Percentiles rank a stretch among this genome's conserved stretches.
phyloP scores from a whole-genome alignment of 1,284 basidiomycete species.

The Heliocybe sulcata region DNA sequence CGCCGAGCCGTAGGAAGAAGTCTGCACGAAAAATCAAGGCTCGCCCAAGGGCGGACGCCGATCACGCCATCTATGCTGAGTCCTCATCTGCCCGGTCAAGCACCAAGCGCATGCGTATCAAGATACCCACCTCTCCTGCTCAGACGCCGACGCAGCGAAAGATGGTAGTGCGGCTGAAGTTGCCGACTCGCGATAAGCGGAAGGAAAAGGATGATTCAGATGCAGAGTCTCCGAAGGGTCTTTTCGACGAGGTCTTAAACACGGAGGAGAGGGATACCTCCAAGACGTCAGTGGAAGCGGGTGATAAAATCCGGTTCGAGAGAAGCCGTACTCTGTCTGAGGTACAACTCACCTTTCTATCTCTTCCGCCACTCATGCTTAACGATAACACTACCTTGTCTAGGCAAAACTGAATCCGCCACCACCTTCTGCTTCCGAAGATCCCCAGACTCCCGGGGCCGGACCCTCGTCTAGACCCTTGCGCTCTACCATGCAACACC shows the following conservation, averaged over 20 bases:
- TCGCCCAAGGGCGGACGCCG: slow-evolving; percentile 20
- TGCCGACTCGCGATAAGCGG: slow-evolving; percentile 46
- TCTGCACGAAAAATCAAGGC: slow-evolving; percentile 21
- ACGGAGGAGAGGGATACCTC: slow-evolving; percentile 69
- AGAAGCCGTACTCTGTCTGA: slow-evolving; percentile 67
- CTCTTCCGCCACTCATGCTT: not conserved
- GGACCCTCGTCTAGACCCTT: slow-evolving; percentile 59
- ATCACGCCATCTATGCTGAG: slow-evolving; percentile 17
- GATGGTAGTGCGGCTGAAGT: slow-evolving; percentile 42
- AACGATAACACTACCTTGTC: slow-evolving; percentile 5
- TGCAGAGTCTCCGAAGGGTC: slow-evolving; percentile 35
- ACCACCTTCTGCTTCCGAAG: slow-evolving; percentile 22
- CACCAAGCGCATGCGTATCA: slow-evolving; percentile 17
- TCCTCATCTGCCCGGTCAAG: slow-evolving; percentile 18
- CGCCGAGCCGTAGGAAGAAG: not conserved
- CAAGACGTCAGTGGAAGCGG: slow-evolving; percentile 58
- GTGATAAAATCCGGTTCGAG: slow-evolving; percentile 77
- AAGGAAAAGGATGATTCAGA: slow-evolving; percentile 53
- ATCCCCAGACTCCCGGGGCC: slow-evolving; percentile 37
- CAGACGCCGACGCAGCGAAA: slow-evolving; percentile 16
- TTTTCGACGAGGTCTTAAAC: slow-evolving; percentile 79
- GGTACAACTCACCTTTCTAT: slow-evolving; percentile 28
- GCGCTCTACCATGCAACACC: slow-evolving; percentile 38
- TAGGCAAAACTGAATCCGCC: slow-evolving; percentile 48
- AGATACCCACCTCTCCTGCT: slow-evolving; percentile 11